Conservation (phyloP, 805 yeast species). For the Yamadazyma sp. region DNA sequence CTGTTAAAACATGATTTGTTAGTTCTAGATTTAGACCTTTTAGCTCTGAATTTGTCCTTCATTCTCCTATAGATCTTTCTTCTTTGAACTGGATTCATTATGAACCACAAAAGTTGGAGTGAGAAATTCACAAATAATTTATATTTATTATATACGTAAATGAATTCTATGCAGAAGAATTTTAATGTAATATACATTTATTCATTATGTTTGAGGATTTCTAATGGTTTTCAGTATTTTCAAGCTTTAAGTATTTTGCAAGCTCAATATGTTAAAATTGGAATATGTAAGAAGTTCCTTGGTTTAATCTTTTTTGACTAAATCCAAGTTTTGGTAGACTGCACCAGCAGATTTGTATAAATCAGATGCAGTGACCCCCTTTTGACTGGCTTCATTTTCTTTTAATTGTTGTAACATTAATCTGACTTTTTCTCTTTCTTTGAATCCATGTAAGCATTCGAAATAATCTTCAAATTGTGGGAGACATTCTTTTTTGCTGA, state of each 20-base stretch:
- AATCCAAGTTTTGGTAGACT: slow-evolving; percentile 43
- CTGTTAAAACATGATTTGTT: too few species aligned
- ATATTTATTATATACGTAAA: slow-evolving; percentile 1
- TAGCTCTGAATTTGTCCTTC: too few species aligned
- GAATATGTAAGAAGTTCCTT: not conserved
- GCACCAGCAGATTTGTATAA: slow-evolving; percentile 40
- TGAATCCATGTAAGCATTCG: slow-evolving; percentile 46
- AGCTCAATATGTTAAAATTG: too few species aligned
- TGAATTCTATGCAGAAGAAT: slow-evolving; percentile 2
- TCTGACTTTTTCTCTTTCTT: slow-evolving; percentile 45
- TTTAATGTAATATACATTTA: slow-evolving; percentile 3
- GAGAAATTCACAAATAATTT: not conserved
- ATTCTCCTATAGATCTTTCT: not conserved
- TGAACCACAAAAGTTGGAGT: not conserved
- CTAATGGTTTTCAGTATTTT: too few species aligned
- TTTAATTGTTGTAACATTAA: slow-evolving; percentile 45
- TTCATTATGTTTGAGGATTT: too few species aligned
- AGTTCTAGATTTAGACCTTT: too few species aligned
- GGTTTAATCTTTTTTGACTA: slow-evolving; percentile 20
- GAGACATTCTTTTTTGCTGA: slow-evolving; percentile 38
- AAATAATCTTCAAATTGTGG: slow-evolving; percentile 45
- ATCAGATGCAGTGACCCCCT: slow-evolving; percentile 41
- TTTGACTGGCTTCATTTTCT: slow-evolving; percentile 39
- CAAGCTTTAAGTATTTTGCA: too few species aligned
- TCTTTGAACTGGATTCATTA: not conserved